These are phyloP conservation scores for Halophytophthora polymorphica DNA, from an alignment of 352 stramenopile genomes.

Conservation along the genomic window DNA sequence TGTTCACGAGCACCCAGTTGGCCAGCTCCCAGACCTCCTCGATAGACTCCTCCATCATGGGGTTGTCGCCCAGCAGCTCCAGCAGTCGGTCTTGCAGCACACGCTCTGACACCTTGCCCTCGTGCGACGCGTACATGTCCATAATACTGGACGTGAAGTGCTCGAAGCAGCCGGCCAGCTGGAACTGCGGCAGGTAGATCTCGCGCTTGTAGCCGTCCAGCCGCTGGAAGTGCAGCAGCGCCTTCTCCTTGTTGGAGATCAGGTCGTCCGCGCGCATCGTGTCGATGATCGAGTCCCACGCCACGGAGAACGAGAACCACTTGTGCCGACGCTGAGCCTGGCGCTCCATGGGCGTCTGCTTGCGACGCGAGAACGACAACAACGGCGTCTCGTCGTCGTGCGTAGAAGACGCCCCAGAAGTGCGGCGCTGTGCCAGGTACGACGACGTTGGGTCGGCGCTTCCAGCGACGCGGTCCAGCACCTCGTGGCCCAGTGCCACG, in stretches of 20 bases:
- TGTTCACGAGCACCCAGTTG: conserved; percentile 92
- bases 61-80: conserved; percentile 67
- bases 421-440: conserved; percentile 29
- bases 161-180: conserved; percentile 96
- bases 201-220: conserved; percentile 95
- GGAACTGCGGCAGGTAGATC: conserved; percentile 98
- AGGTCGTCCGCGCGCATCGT: conserved; percentile 92
- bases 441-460: conserved; percentile 25
- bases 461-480: conserved; percentile 52
- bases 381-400: conserved; percentile 73
- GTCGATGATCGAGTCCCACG: conserved; percentile 97
- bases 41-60: conserved; percentile 90
- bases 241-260: conserved; percentile 87
- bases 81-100: conserved; percentile 81
- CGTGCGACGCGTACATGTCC: conserved; percentile 64
- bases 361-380: conserved; percentile 82
- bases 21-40: conserved; percentile 97
- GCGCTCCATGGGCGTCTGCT: conserved; percentile 73
- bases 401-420: conserved; percentile 13
- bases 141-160: conserved; percentile 76
- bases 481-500: conserved; percentile 45
- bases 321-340: conserved; percentile 95
- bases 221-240: conserved; percentile 95
- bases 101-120: conserved; percentile 61
- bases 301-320: conserved; percentile 97